A percentile compares a stretch with the other conserved stretches of the same genome.
phyloP scores from a whole-genome alignment of 768 basidiomycete genomes.

The Russula sp. region DNA sequence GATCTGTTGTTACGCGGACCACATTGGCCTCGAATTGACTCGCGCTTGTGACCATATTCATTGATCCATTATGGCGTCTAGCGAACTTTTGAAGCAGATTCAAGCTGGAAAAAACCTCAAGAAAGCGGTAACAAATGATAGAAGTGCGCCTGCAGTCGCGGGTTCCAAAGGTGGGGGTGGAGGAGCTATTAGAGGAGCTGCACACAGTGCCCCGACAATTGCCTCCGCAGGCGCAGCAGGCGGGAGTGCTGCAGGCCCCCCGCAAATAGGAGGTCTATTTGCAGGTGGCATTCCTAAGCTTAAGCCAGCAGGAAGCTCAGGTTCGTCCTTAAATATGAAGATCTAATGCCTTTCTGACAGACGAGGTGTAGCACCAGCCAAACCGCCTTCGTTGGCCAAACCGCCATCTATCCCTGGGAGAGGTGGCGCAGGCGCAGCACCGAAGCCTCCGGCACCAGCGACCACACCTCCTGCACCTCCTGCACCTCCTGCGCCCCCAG shows the following conservation, averaged over 20 bases:
- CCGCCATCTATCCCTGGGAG: slow-evolving; percentile 39
- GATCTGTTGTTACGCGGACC: slow-evolving; percentile 5
- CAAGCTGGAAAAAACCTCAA: slow-evolving; percentile 79
- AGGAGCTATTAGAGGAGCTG: slow-evolving; percentile 40
- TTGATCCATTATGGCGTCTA: slow-evolving; percentile 56
- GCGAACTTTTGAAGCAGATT: slow-evolving; percentile 75
- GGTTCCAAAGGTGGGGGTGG: slow-evolving; percentile 39
- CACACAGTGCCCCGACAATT: slow-evolving; percentile 36
- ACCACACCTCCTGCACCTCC: slow-evolving; percentile 33
- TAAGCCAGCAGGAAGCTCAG: slow-evolving; percentile 62
- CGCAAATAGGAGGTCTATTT: slow-evolving; percentile 81
- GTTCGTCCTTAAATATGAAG: slow-evolving; percentile 1
- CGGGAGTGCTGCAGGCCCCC: slow-evolving; percentile 51
- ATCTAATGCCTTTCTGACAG: not conserved
- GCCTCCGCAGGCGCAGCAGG: slow-evolving; percentile 20
- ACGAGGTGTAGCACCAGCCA: slow-evolving; percentile 30
- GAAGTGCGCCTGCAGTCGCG: slow-evolving; percentile 66
- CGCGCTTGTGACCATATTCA: not conserved
- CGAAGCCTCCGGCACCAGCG: slow-evolving; percentile 32
- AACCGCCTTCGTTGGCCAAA: slow-evolving; percentile 23
- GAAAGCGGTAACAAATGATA: slow-evolving; percentile 80
- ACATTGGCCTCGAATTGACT: slow-evolving; percentile 4
- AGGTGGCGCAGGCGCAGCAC: slow-evolving; percentile 35
- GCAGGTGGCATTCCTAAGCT: slow-evolving; percentile 91
- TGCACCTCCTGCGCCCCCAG: slow-evolving; percentile 36